Evolutionary conservation across 1,139 yeast species (phyloP), one percentile per base, ranked within the genome.

Genomic region (Yamadazyma epiphylla): DNA sequence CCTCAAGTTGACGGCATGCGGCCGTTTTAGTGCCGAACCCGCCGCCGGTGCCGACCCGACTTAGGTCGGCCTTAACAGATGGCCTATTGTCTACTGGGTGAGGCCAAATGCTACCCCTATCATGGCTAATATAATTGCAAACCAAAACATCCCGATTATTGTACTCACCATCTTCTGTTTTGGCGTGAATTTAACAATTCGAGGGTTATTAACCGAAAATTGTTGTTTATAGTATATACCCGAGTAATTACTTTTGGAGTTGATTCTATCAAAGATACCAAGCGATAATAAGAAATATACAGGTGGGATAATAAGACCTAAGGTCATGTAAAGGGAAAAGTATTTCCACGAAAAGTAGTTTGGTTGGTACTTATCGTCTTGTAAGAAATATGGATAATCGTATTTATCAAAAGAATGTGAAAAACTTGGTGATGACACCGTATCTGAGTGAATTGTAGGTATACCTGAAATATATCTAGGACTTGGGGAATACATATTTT

Each of bases 61-160:
- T n/a, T n/a, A n/a, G n/a, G n/a, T n/a, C n/a, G n/a, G n/a, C n/a
- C n/a, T n/a, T n/a, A n/a, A n/a, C n/a, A n/a, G n/a, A n/a, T n/a
- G n/a, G n/a, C n/a, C n/a, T n/a, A n/a, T n/a, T n/a, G n/a, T n/a
- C n/a, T n/a, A 12, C 19, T 40, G 43, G 5, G 41, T 32, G 8
- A 43, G 13, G 3, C 68, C 70, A 16, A 66, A 38, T 0, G 70
- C 70, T 5, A 65, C 61, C 0, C 65, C 71, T 12, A 66, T 60
- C 70, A 64, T 62, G 10, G 69, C 63, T 16, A 64, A 35, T 4
- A 63, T 51, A 4, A 57, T 41, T 10, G 42, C 32, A 6, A 60
- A 30, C 73, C 73, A 66, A 2, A 54, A 9, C 7, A 64, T 12
- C 3, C 72, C 72, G 3, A 60, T 14, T 0, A 44, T 35, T 5